A percentile compares a stretch with the other conserved stretches of the same genome.
phyloP scores from a whole-genome alignment of 106 monocot species.

The Dendrobium nobile region DNA sequence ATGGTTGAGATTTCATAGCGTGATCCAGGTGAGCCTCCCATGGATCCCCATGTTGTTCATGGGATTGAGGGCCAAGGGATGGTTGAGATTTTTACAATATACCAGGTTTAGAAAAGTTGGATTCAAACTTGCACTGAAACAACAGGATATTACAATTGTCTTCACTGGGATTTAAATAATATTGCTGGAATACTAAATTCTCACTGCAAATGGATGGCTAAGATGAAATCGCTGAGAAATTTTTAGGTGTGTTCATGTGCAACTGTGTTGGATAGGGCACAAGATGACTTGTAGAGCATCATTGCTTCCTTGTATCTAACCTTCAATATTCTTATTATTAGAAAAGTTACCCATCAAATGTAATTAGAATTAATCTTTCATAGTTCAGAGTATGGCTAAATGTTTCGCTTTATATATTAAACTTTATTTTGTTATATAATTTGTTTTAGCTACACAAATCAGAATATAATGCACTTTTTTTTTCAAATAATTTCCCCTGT shows the following conservation, averaged over 20 bases:
- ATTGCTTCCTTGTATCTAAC: not conserved
- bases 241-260: not conserved
- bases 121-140: too few species aligned
- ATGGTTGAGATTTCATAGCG: too few species aligned
- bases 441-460: not conserved
- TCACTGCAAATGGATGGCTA: not conserved
- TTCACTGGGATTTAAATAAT: too few species aligned
- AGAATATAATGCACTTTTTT: not conserved
- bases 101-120: too few species aligned
- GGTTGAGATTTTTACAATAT: too few species aligned
- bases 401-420: not conserved
- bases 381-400: not conserved
- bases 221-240: not conserved
- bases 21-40: too few species aligned
- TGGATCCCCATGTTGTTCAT: too few species aligned
- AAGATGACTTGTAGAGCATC: not conserved
- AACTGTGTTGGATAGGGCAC: not conserved
- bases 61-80: too few species aligned
- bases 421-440: not conserved
- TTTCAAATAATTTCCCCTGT: not conserved
- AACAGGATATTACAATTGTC: too few species aligned
- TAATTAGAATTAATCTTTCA: not conserved
- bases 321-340: not conserved
- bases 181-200: not conserved
- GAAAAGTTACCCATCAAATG: not conserved